Percentiles rank a stretch among this genome's conserved stretches.
phyloP scores from a whole-genome alignment of 148 eudicot species.

The Fagopyrum tataricum region DNA sequence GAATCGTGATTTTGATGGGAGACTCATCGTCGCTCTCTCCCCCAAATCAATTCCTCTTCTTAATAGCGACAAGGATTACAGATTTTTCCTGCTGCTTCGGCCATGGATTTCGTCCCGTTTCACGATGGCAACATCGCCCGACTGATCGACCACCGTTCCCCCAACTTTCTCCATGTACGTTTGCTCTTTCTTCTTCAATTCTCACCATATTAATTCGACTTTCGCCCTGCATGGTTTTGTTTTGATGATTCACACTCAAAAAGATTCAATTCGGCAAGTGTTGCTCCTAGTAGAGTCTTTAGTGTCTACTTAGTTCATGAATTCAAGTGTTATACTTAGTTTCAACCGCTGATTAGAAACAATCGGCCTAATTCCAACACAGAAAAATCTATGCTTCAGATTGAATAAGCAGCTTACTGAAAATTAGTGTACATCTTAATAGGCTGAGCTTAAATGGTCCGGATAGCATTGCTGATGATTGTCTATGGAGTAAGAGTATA shows the following conservation, averaged over 20 bases:
- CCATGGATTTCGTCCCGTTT: constrained; percentile 49
- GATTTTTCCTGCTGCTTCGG: neutral
- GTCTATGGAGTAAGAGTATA: neutral
- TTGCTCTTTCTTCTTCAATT: neutral
- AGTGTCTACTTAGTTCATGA: neutral
- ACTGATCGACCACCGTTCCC: constrained; percentile 47
- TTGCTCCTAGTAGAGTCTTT: neutral
- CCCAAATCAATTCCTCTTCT: neutral
- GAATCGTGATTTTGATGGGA: neutral
- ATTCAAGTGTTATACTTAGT: neutral
- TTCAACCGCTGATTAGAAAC: neutral
- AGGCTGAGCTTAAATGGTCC: neutral
- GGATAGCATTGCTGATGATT: neutral
- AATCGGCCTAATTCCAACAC: neutral
- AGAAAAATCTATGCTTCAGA: neutral
- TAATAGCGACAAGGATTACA: neutral
- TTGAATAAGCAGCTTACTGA: neutral
- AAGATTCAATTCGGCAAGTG: neutral
- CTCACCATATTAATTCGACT: neutral
- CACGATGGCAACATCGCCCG: constrained; percentile 64
- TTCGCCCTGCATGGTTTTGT: neutral
- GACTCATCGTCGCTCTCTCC: neutral
- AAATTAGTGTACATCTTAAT: too few species aligned
- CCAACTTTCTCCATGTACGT: constrained; percentile 44
- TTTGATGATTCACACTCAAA: neutral